Base-by-base conservation (phyloP, 2,329 filamentous ascomycete species). In the Ceratocystis cacaofunesta region DNA sequence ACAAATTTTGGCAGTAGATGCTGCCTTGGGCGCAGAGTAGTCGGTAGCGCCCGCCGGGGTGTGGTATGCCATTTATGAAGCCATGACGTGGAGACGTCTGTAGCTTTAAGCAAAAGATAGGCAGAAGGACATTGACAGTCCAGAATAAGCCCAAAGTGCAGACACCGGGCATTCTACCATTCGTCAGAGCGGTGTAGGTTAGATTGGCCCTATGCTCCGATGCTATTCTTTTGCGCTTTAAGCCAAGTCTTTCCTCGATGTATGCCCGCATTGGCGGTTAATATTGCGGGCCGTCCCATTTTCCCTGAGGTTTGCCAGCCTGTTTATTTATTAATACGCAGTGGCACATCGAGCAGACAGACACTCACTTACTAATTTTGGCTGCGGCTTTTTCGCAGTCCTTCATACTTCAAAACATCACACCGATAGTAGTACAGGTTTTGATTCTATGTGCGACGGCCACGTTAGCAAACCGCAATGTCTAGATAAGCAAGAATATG, bases 41-140 rank as follows among this genome's bases (percentile, higher is more conserved):
- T 86, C 82, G 8, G 82, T 79, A 75, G 85, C 79, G 65, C 77
- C 77, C 1, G 82, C 79, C 0, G 80, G 78, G 5, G 79, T 74
- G 7, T 81, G 68, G 71, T 80, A 84, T 22, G 78, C 80, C 0
- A 83, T 83, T 55, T 81, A 75, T 0, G 70, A 70, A 6, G 84
- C 80, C 28, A 85, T 77, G 0, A 82, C 85, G 55, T 85, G 80
- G 57, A 86, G 71, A 75, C 84, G 83, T 22, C 84, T 83, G 72
- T 85, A 83, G 72, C 85, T 82, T 1, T 70, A 70, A 12, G 71
- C 69, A 43, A 82, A 76, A 86, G 82, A 46, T 72, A 69, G 83
- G 83, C 1, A 86, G 73, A 72, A 85, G 85, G 63, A 82, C 76
- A 69, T 81, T 79, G 1, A 78, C 73, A 8, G 84, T 75, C 74